Base-by-base conservation (phyloP, 129 eudicot genomes). In the Tagetes erecta region DNA sequence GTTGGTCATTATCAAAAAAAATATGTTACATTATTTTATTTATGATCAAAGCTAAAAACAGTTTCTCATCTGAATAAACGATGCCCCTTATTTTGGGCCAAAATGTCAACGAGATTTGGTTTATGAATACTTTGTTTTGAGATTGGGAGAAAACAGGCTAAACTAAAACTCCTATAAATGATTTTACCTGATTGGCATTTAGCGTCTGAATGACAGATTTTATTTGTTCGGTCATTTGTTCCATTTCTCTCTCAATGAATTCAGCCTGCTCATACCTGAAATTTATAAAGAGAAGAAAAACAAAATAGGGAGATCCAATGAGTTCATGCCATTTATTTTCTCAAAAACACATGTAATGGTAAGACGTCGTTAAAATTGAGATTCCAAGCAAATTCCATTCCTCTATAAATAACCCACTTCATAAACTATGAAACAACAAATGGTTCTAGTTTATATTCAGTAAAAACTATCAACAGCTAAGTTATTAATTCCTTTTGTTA, bases 201-300 rank as follows among this genome's bases (percentile, higher is more conserved):
- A 94, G 82, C 44, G 96, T 81, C 76, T 86, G 91, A 78, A 94
- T 94, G 59, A 94, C 89, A 34, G 91, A 76, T 71, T 86, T 94
- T 71, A 90, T 86, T 72, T 88, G 93, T 76, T 91, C 96, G 0
- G 93, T 77, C 96, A 91, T 86, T 52, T 94, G 96, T 77, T 88
- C 97, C 83, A 94, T 71, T 74, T 91, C 99, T 80, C 96, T 88
- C 83, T 94, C 99, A 8, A 91, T 75, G 66, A 87, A 71, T 77
- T 91, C 97, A 80, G 96, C 91, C 77, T 88, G 99, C 83, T 94
- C 97, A 77, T 87, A 94, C 97, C 99, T 94, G 91, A 74, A 79
- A 53, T 39, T 44, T 6, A 62, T 20, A 20, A 27, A 40, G 37
- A 10, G 7, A 10, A 20, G 27, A 12, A 67, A 59, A 11, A 13